These are phyloP conservation scores for Pleurostoma richardsiae DNA, from an alignment of 2,329 filamentous ascomycete genomes.

Conservation along the genomic window DNA sequence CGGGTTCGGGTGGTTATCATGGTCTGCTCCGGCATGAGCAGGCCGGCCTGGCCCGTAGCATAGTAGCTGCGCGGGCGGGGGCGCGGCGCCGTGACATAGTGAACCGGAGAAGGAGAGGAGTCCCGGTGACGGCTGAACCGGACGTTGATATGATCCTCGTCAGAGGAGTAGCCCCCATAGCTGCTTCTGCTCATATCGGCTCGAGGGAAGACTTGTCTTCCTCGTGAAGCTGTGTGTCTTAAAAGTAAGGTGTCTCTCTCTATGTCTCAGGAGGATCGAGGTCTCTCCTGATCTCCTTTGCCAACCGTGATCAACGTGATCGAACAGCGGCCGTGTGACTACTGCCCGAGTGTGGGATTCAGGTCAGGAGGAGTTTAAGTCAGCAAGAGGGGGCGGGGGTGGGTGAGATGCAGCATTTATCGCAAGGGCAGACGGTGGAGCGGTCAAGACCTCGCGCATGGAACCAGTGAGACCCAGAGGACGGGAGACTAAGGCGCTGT, in stretches of 20 bases:
- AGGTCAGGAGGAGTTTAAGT: constrained; percentile 12
- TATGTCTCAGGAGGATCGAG: too few relatives aligned
- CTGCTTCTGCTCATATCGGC: neutral
- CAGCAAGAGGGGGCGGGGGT: constrained; percentile 13
- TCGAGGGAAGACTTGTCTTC: neutral
- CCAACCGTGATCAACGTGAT: too few relatives aligned
- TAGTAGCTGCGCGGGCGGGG: constrained; percentile 33
- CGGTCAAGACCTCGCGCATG: neutral
- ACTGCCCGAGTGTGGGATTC: too few relatives aligned
- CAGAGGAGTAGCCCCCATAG: constrained; percentile 35
- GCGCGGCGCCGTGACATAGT: constrained; percentile 37
- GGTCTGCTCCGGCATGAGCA: constrained; percentile 40
- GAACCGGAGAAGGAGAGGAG: constrained; percentile 32
- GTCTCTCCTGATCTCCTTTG: too few relatives aligned
- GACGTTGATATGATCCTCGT: constrained; percentile 52
- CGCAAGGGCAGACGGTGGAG: constrained; percentile 1
- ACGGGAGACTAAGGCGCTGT: neutral
- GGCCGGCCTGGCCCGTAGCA: constrained; percentile 30
- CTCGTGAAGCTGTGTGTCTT: too few relatives aligned
- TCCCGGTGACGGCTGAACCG: constrained; percentile 35
- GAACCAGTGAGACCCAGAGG: neutral
- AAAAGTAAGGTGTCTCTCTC: too few relatives aligned
- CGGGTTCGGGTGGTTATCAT: constrained; percentile 37
- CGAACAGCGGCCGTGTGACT: too few relatives aligned
- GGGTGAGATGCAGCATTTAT: constrained; percentile 21